These are phyloP conservation scores for Rutidosis leptorrhynchoides DNA, from an alignment of 129 eudicot species.

Conservation along the genomic window DNA sequence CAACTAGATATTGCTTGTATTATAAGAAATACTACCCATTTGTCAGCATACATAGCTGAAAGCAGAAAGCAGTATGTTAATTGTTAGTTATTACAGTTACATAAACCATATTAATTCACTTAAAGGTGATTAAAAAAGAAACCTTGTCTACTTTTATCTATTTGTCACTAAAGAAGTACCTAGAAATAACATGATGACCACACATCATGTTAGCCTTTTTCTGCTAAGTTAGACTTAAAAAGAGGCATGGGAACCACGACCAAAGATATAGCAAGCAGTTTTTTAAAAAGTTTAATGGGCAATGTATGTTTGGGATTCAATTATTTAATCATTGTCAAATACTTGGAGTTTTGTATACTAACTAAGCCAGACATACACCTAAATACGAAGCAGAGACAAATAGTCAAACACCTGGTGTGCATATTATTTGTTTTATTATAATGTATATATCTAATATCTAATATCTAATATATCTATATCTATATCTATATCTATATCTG, in stretches of 20 bases:
- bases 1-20: background rate
- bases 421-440: background rate
- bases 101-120: background rate
- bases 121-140: background rate
- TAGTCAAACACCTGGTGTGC: constrained; percentile 34
- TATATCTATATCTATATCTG: no score
- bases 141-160: no score
- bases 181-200: constrained; percentile 21
- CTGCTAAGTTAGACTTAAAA: constrained; percentile 7
- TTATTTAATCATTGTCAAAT: constrained; percentile 21
- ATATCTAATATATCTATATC: no score
- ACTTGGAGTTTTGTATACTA: constrained; percentile 9
- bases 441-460: no score
- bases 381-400: background rate
- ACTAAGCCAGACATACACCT: background rate
- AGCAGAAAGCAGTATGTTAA: background rate
- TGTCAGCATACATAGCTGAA: constrained; percentile 7
- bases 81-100: constrained; percentile 5
- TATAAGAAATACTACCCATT: background rate
- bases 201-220: constrained; percentile 13
- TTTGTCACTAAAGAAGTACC: background rate
- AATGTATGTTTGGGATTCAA: constrained; percentile 12
- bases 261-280: background rate
- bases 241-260: constrained; percentile 36
- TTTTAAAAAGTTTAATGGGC: constrained; percentile 20